Conservation (phyloP, 306 rosid genomes). For the Quercus wislizeni region DNA sequence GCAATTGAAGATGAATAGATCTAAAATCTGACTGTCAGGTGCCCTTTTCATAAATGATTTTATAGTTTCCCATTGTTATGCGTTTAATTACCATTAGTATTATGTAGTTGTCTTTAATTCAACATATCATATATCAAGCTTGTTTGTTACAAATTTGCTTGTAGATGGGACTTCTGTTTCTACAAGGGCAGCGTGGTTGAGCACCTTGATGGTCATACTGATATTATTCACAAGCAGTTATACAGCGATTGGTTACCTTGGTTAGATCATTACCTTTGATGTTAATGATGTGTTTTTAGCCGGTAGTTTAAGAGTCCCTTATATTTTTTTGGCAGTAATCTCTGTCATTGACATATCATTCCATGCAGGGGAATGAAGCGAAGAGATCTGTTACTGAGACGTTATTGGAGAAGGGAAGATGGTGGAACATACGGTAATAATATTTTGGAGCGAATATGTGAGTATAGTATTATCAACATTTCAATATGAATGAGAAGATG, state of each 20-base stretch:
- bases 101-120: not conserved
- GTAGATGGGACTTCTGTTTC: constrained; percentile 93
- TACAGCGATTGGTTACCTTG: constrained; percentile 86
- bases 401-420: constrained; percentile 96
- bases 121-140: not conserved
- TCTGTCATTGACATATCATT: constrained; percentile 28
- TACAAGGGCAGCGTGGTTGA: constrained; percentile 68
- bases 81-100: not conserved
- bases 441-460: not conserved
- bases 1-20: not conserved
- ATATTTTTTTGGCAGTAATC: not conserved
- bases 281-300: not conserved
- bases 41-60: not conserved
- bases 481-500: not conserved
- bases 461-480: not conserved
- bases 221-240: constrained; percentile 63
- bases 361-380: constrained; percentile 75
- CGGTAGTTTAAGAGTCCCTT: not conserved
- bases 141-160: constrained; percentile 11
- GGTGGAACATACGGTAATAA: constrained; percentile 87
- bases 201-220: constrained; percentile 90
- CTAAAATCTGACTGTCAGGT: not conserved
- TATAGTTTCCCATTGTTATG: not conserved
- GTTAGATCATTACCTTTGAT: constrained; percentile 37
- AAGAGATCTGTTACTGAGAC: constrained; percentile 71